A percentile compares a stretch with the other conserved stretches of the same genome.
phyloP scores from a whole-genome alignment of 768 basidiomycete species.

The Cystobasidium onofrii region DNA sequence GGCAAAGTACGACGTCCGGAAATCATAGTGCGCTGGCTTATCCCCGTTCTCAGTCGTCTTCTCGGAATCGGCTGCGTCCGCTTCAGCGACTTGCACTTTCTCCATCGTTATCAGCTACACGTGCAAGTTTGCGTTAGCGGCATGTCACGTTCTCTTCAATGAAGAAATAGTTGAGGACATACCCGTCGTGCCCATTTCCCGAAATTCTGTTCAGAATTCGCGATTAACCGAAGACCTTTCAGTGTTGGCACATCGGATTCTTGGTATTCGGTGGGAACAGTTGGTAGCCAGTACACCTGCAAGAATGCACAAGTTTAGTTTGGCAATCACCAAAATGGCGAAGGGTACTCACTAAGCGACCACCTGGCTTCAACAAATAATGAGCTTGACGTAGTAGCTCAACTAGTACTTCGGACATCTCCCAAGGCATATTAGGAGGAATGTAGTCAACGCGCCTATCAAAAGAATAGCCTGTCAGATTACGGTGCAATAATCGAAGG shows the following conservation, averaged over 20 bases:
- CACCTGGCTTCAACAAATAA: constrained; percentile 72
- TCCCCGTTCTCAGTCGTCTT: constrained; percentile 47
- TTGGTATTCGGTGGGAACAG: constrained; percentile 77
- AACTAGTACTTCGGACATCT: constrained; percentile 68
- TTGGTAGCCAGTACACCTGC: constrained; percentile 42
- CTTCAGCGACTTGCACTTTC: constrained; percentile 50
- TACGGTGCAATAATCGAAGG: too few relatives aligned
- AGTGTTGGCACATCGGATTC: constrained; percentile 72
- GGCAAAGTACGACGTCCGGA: constrained; percentile 77
- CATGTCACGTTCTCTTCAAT: too few relatives aligned
- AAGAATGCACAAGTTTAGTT: neutral
- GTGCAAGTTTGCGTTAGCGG: too few relatives aligned
- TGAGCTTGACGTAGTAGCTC: constrained; percentile 76
- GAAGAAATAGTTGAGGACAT: too few relatives aligned
- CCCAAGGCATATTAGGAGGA: constrained; percentile 85
- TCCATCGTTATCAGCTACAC: constrained; percentile 81
- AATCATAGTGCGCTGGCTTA: constrained; percentile 74
- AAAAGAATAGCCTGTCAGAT: constrained; percentile 44
- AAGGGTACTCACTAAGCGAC: constrained; percentile 59
- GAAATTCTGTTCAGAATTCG: constrained; percentile 85
- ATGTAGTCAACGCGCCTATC: constrained; percentile 54
- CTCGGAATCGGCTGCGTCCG: constrained; percentile 11
- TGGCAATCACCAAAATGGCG: neutral
- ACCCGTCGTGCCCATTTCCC: constrained; percentile 91
- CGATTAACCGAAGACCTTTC: constrained; percentile 78